Evolutionary conservation across 1,284 basidiomycete species (phyloP), one percentile per base, ranked within the genome.

Genomic region (Heimioporus punctisporus): DNA sequence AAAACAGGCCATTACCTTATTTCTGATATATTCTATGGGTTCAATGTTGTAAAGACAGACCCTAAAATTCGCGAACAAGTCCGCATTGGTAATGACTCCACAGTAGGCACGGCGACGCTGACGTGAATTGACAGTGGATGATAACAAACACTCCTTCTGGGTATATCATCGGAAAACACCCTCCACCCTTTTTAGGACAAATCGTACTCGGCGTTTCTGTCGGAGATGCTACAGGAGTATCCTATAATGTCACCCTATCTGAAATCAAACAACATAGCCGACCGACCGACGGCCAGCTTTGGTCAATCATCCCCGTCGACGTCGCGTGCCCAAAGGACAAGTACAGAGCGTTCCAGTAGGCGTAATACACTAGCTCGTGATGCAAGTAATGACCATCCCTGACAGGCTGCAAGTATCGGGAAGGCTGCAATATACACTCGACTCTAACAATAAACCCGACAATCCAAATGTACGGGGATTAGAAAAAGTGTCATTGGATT

Each of bases 141-240:
- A 11, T 58, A 12, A 56, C 27, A 27, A 56, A 60, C 12, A 5
- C 26, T 1, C 24, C 12, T 19, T 17, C 41, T 9, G 57, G 57
- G 44, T 60, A 56, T 9, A n/a, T 15, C 11, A 34, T 58, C 42
- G 11, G 56, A 24, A 56, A 34, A n/a, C n/a, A n/a, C n/a, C n/a
- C n/a, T n/a, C n/a, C n/a, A n/a, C n/a, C n/a, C 30, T 25, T 46
- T 3, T 26, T 11, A 17, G 17, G 24, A 23, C 31, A 37, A 12
- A 25, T 23, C 12, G 45, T 23, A 28, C 48, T 58, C 43, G 8
- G 5, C 23, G 42, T 31, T n/a, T 17, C 45, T 10, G 19, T 45
- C n/a, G 17, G 28, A 28, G 30, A 19, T 25, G 46, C 30, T 24
- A 47, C 31, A 34, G 9, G 9, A 34, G n/a, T 40, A 9, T 15